phyloP scores from a whole-genome alignment of 2,329 filamentous ascomycete genomes.

The Cercospora brassicicola region DNA sequence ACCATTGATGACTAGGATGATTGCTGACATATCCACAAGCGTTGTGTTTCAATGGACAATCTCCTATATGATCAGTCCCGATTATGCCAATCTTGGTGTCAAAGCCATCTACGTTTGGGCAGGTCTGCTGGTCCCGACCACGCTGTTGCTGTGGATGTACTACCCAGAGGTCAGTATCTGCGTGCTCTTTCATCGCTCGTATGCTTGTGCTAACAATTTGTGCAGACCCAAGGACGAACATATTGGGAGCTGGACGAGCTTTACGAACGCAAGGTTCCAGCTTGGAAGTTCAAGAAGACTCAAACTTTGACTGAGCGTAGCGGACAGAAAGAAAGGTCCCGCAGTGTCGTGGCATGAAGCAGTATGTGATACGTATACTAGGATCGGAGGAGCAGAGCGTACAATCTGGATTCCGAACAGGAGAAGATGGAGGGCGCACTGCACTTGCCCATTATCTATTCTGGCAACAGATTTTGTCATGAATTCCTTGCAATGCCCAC shows the following conservation, averaged over 20 bases:
- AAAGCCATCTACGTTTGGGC: conserved; percentile 25
- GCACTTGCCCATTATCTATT: background rate
- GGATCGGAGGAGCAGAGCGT: background rate
- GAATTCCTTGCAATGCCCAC: too few relatives aligned
- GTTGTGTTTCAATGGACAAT: conserved; percentile 22
- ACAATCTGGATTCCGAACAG: background rate
- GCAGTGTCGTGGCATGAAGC: background rate
- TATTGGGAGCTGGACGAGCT: conserved; percentile 29
- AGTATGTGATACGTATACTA: background rate
- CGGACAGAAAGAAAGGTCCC: background rate
- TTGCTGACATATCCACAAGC: background rate
- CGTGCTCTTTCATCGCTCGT: background rate
- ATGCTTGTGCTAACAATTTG: background rate
- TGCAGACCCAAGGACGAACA: conserved; percentile 21
- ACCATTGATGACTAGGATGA: background rate
- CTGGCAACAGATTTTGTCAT: too few relatives aligned
- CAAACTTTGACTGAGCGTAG: conserved; percentile 2
- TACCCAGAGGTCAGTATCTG: conserved; percentile 19
- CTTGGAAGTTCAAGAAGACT: conserved; percentile 26
- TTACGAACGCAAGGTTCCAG: conserved; percentile 25
- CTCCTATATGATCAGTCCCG: conserved; percentile 23
- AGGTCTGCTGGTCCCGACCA: conserved; percentile 14
- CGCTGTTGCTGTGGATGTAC: conserved; percentile 21
- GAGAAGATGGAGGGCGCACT: background rate
- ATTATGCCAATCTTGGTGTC: conserved; percentile 21